Percentiles rank a stretch among this genome's conserved stretches.
Evolutionary conservation across 2,329 filamentous ascomycete genomes (phyloP).

Genomic region (Hypoxylon sp.): DNA sequence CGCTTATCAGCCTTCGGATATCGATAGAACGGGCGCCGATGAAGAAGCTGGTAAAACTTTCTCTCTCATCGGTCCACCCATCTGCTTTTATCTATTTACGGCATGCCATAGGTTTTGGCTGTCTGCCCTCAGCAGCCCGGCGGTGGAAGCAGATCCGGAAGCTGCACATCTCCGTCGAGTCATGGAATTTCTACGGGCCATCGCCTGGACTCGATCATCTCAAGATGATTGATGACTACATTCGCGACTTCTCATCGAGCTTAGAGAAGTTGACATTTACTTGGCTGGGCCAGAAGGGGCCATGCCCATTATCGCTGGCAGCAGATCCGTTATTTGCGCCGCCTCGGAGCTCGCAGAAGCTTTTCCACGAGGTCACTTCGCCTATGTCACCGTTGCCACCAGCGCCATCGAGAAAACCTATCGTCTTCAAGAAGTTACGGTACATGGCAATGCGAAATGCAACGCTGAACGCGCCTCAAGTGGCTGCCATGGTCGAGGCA

Average conservation of each 20-base stretch:
- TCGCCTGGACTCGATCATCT: slow-evolving; percentile 77
- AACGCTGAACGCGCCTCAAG: slow-evolving; percentile 78
- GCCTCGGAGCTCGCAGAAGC: slow-evolving; percentile 67
- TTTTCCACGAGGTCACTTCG: slow-evolving; percentile 75
- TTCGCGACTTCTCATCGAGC: slow-evolving; percentile 76
- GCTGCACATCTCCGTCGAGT: slow-evolving; percentile 80
- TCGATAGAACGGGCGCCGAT: slow-evolving; percentile 82
- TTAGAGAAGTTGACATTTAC: slow-evolving; percentile 82
- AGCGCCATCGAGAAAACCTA: slow-evolving; percentile 66
- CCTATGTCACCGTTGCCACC: slow-evolving; percentile 75
- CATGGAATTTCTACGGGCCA: slow-evolving; percentile 74
- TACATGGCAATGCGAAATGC: slow-evolving; percentile 81
- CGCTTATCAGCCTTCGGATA: slow-evolving; percentile 87
- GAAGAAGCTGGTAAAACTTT: slow-evolving; percentile 76
- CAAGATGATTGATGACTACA: slow-evolving; percentile 85
- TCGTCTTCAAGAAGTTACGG: slow-evolving; percentile 77
- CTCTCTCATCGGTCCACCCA: slow-evolving; percentile 81
- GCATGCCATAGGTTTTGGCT: slow-evolving; percentile 80
- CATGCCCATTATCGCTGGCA: slow-evolving; percentile 79
- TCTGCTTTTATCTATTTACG: slow-evolving; percentile 83
- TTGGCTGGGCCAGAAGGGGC: slow-evolving; percentile 81
- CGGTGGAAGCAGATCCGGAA: slow-evolving; percentile 85
- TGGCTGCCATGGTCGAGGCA: slow-evolving; percentile 76
- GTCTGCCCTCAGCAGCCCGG: slow-evolving; percentile 77
- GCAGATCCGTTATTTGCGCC: slow-evolving; percentile 79